These are phyloP conservation scores for Fragilaria radians DNA, from an alignment of 108 stramenopile species.

Conservation along the genomic window DNA sequence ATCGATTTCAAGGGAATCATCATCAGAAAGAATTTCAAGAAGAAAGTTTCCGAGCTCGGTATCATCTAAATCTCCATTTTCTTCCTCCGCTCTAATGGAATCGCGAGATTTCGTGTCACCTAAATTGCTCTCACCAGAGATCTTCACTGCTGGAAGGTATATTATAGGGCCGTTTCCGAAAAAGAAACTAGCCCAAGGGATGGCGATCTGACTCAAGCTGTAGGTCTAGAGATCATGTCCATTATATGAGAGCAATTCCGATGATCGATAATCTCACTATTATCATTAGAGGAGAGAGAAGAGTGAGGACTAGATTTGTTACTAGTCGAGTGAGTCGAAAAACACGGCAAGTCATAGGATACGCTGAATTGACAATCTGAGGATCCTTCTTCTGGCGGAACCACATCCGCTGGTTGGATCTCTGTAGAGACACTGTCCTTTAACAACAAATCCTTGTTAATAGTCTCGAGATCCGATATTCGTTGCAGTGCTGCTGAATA, in stretches of 20 bases:
- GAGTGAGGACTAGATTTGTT: background rate
- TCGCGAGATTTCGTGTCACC: conserved; percentile 2
- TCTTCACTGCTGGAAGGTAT: conserved; percentile 71
- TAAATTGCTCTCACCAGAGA: conserved; percentile 28
- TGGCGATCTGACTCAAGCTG: conserved; percentile 37
- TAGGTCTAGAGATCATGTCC: conserved; percentile 48
- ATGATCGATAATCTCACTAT: conserved; percentile 1
- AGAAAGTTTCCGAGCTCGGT: conserved; percentile 31
- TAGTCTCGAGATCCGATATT: conserved; percentile 42
- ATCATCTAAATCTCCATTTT: conserved; percentile 7
- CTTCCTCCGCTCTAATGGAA: background rate
- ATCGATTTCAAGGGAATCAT: conserved; percentile 7
- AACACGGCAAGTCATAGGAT: too few species aligned
- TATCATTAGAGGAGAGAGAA: background rate
- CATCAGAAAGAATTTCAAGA: conserved; percentile 22
- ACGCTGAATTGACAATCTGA: background rate
- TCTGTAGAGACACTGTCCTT: too few species aligned
- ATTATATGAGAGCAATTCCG: conserved; percentile 26
- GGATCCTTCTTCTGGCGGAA: background rate
- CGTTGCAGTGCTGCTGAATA: conserved; percentile 44
- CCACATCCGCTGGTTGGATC: background rate
- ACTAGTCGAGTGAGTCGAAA: too few species aligned
- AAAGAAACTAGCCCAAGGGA: background rate
- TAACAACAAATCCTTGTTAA: conserved; percentile 6
- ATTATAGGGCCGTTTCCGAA: background rate